Conservation (phyloP, 495 filamentous ascomycete species). For the Jackrogersella minutella region DNA sequence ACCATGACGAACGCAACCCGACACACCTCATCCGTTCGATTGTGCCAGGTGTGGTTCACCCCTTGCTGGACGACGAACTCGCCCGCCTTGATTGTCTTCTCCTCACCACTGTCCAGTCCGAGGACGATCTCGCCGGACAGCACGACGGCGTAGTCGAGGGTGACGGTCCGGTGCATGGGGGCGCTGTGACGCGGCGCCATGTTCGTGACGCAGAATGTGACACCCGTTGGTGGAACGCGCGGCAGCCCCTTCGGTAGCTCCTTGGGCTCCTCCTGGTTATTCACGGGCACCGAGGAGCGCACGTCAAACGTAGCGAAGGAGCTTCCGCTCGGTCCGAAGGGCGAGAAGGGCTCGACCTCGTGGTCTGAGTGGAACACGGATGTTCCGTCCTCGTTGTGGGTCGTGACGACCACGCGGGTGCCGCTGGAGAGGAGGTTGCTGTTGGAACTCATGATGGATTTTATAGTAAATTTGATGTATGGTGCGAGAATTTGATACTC, state of each 20-base stretch:
- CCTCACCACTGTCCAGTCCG: conserved; percentile 46
- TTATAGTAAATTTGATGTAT: neutral
- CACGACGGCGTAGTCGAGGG: conserved; percentile 47
- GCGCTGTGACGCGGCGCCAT: conserved; percentile 29
- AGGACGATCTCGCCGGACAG: conserved; percentile 48
- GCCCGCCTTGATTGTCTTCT: conserved; percentile 44
- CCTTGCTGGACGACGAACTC: conserved; percentile 49
- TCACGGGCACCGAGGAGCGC: conserved; percentile 41
- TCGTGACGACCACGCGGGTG: conserved; percentile 46
- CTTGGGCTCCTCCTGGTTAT: conserved; percentile 34
- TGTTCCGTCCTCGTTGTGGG: conserved; percentile 43
- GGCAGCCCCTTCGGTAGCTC: conserved; percentile 34
- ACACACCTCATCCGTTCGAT: conserved; percentile 43
- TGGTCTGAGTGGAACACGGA: conserved; percentile 47
- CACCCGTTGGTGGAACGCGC: conserved; percentile 37
- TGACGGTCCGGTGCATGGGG: conserved; percentile 50
- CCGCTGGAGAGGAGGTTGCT: neutral
- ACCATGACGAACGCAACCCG: conserved; percentile 45
- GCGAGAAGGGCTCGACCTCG: conserved; percentile 38
- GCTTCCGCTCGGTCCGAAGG: conserved; percentile 40
- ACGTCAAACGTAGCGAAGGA: conserved; percentile 44
- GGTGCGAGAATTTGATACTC: too few species aligned
- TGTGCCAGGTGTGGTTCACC: conserved; percentile 48
- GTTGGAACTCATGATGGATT: conserved; percentile 16
- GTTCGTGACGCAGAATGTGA: conserved; percentile 41